Percentiles rank a stretch among this genome's conserved stretches.
These are phyloP conservation scores for Ceratocystis alfenasii DNA, from an alignment of 2,329 filamentous ascomycete genomes.

Conservation along the genomic window DNA sequence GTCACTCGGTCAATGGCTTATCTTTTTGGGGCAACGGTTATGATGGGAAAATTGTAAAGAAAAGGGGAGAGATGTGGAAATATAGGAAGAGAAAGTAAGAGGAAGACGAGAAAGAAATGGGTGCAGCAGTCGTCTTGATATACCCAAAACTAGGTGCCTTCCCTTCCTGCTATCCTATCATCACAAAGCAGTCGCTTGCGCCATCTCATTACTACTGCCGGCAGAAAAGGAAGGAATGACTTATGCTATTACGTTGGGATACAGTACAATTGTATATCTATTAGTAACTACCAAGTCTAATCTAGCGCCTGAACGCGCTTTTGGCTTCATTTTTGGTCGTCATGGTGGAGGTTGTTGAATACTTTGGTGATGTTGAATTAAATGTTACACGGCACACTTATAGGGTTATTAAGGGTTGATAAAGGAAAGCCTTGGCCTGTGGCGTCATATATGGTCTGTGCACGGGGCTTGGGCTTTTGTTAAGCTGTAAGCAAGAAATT, in stretches of 20 bases:
- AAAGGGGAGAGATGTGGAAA: background rate
- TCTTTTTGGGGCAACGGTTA: no score
- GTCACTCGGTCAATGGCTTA: no score
- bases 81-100: background rate
- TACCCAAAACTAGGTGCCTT: background rate
- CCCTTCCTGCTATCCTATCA: background rate
- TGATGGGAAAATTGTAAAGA: background rate
- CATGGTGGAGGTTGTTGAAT: no score
- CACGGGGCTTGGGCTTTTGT: background rate
- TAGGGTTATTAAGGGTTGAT: background rate
- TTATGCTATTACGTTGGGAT: background rate
- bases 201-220: background rate
- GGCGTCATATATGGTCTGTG: background rate
- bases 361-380: background rate
- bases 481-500: background rate
- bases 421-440: background rate
- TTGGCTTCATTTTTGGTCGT: no score
- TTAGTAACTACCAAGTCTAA: background rate
- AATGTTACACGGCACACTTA: background rate
- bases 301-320: background rate
- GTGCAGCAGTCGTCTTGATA: slow-evolving; percentile 16
- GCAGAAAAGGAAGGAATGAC: background rate
- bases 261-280: background rate
- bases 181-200: background rate
- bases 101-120: slow-evolving; percentile 25